Conservation (phyloP, 1,284 basidiomycete species). For the Cystobasidium pallidum region DNA sequence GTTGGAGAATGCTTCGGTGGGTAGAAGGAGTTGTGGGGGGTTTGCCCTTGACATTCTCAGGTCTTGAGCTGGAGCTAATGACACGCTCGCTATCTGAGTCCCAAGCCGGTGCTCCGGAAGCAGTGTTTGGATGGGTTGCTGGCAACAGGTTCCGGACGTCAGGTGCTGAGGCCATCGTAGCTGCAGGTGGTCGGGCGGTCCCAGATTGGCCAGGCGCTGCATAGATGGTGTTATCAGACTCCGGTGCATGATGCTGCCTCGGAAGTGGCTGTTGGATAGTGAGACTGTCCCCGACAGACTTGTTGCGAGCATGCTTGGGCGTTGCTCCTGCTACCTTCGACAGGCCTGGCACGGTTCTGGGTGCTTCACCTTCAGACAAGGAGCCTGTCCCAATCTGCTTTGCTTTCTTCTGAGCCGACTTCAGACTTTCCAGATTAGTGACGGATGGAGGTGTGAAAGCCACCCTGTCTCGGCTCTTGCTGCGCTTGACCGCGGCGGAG, state of each 20-base stretch:
- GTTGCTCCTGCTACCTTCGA: background rate
- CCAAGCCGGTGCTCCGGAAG: slow-evolving; percentile 15
- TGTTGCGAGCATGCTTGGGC: background rate
- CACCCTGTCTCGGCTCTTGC: slow-evolving; percentile 4
- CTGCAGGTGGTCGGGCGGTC: background rate
- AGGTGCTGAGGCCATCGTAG: background rate
- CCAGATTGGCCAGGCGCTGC: background rate
- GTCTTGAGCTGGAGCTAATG: background rate
- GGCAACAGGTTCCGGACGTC: background rate
- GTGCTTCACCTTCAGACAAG: slow-evolving; percentile 17
- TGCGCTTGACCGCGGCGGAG: slow-evolving; percentile 11
- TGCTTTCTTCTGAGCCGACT: slow-evolving; percentile 29
- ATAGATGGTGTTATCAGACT: background rate
- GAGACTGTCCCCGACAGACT: background rate
- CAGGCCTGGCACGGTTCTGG: slow-evolving; percentile 19
- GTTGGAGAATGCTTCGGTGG: slow-evolving; percentile 16
- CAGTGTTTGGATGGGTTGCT: background rate
- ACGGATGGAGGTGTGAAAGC: slow-evolving; percentile 38
- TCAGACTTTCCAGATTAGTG: slow-evolving; percentile 29
- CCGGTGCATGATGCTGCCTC: background rate
- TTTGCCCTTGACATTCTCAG: background rate
- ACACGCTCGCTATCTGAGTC: background rate
- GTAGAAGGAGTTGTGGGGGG: background rate
- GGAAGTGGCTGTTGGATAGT: background rate
- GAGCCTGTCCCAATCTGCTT: slow-evolving; percentile 10